phyloP scores from a whole-genome alignment of 1,284 basidiomycete genomes.

The Moniliophthora roreri region DNA sequence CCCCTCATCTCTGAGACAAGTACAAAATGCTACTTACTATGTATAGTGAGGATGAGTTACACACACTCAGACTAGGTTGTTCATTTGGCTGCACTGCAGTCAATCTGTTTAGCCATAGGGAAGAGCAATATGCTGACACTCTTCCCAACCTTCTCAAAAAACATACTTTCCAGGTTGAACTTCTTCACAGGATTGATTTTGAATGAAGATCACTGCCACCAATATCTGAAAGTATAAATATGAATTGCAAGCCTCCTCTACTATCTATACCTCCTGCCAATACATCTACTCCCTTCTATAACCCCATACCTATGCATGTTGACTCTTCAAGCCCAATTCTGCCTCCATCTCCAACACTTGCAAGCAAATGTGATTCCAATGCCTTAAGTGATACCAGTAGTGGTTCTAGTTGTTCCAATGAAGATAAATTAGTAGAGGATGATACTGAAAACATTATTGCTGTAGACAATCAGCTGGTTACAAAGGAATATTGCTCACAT shows the following conservation, averaged over 20 bases:
- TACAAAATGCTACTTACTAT: slow-evolving; percentile 7
- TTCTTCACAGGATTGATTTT: not conserved
- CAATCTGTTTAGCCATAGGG: slow-evolving; percentile 1
- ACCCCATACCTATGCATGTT: no score
- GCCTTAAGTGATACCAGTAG: no score
- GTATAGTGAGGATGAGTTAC: slow-evolving; percentile 7
- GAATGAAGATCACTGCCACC: no score
- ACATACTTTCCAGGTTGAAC: not conserved
- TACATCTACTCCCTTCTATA: no score
- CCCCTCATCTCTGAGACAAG: slow-evolving; percentile 10
- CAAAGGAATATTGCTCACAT: not conserved
- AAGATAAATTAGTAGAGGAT: no score
- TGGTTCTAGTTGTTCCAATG: no score
- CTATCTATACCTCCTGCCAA: no score
- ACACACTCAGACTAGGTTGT: slow-evolving; percentile 4
- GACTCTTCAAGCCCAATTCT: no score
- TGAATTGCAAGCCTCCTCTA: no score
- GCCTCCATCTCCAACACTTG: no score
- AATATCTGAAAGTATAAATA: no score
- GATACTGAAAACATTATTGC: not conserved
- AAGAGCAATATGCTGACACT: not conserved
- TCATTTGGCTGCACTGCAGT: slow-evolving; percentile 1
- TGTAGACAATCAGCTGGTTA: not conserved
- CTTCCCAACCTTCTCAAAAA: not conserved
- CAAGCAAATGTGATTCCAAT: no score